Evolutionary conservation across 257 asterid species (phyloP).

Genomic region (Ligustrum vulgare): DNA sequence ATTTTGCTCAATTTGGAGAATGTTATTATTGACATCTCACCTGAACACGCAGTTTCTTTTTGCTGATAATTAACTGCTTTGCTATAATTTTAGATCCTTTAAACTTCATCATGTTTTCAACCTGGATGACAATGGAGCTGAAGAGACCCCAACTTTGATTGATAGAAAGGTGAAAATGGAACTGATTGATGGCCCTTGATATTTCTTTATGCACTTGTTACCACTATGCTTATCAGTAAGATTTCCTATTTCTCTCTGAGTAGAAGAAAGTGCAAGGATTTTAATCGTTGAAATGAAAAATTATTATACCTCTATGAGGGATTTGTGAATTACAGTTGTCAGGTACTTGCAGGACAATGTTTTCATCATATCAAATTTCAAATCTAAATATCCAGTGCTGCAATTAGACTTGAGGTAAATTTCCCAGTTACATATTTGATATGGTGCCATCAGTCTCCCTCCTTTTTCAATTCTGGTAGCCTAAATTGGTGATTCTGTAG

Average conservation of each 20-base stretch:
- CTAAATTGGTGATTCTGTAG: slow-evolving; percentile 45
- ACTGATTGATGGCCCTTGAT: neutral
- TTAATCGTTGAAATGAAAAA: slow-evolving; percentile 13
- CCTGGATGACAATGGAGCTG: slow-evolving; percentile 96
- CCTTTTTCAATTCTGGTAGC: slow-evolving; percentile 21
- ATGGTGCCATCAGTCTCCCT: slow-evolving; percentile 10
- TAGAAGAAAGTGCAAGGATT: neutral
- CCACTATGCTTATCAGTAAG: neutral
- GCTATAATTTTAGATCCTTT: slow-evolving; percentile 56
- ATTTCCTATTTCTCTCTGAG: slow-evolving; percentile 11
- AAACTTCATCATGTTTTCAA: slow-evolving; percentile 85
- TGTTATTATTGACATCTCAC: slow-evolving; percentile 16
- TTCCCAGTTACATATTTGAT: slow-evolving; percentile 17
- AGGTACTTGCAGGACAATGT: slow-evolving; percentile 73
- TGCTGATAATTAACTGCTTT: slow-evolving; percentile 12
- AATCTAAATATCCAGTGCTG: slow-evolving; percentile 90
- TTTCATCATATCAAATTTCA: slow-evolving; percentile 94
- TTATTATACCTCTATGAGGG: slow-evolving; percentile 11
- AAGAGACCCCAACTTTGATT: slow-evolving; percentile 92
- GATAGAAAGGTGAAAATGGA: slow-evolving; percentile 80
- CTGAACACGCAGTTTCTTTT: slow-evolving; percentile 16
- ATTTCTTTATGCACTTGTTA: neutral
- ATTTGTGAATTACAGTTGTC: slow-evolving; percentile 13
- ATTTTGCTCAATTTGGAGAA: neutral
- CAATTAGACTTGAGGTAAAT: slow-evolving; percentile 90